phyloP scores from a whole-genome alignment of 257 asterid species.

The Lycium barbarum region DNA sequence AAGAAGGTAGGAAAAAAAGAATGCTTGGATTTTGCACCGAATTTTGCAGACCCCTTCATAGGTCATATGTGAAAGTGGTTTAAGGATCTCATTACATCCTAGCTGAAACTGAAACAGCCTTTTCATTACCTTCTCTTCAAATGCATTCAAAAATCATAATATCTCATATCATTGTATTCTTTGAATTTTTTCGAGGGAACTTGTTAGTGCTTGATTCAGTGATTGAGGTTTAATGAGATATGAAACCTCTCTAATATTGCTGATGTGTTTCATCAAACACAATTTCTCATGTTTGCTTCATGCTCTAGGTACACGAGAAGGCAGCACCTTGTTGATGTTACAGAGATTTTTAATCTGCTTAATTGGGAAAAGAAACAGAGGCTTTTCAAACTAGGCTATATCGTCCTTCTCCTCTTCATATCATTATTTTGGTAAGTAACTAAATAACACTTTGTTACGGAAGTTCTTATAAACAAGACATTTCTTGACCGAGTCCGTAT shows the following conservation, averaged over 20 bases:
- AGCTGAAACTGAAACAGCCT: neutral
- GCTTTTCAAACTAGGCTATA: conserved; percentile 83
- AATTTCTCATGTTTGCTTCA: conserved; percentile 25
- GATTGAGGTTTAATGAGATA: neutral
- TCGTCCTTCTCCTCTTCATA: conserved; percentile 71
- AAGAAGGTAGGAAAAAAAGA: no score
- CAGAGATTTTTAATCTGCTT: conserved; percentile 89
- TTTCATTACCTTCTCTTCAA: neutral
- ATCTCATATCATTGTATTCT: neutral
- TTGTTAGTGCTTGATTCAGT: conserved; percentile 19
- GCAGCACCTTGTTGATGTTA: conserved; percentile 86
- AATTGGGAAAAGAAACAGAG: conserved; percentile 87
- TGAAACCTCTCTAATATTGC: neutral
- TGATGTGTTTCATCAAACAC: neutral
- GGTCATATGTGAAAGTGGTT: neutral
- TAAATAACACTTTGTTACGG: neutral
- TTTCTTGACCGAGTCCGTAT: neutral
- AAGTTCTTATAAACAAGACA: neutral
- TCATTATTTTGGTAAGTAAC: conserved; percentile 85
- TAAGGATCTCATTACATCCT: conserved; percentile 10
- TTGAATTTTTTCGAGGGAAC: neutral
- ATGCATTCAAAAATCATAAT: neutral
- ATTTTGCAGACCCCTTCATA: no score
- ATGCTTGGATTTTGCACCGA: no score
- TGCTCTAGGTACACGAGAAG: conserved; percentile 61